These are phyloP conservation scores for Austroboletus novae-zelandiae DNA, from an alignment of 1,284 basidiomycete genomes.

Conservation along the genomic window DNA sequence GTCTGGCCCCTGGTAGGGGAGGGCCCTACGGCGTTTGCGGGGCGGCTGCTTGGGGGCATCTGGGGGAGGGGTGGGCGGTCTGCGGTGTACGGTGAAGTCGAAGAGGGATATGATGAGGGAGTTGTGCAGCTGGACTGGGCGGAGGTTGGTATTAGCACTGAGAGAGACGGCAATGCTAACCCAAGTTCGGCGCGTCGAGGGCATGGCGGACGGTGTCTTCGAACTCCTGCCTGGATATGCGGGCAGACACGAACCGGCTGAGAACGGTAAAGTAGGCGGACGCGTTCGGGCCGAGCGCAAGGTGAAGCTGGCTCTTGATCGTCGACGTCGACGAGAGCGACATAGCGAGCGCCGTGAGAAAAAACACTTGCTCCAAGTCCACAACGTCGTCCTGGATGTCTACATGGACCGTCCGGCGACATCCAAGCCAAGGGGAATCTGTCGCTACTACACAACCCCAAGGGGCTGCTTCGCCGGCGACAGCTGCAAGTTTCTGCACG, in stretches of 20 bases:
- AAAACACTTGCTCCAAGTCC: not conserved
- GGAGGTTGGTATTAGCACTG: conserved; percentile 7
- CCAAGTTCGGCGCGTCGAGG: conserved; percentile 60
- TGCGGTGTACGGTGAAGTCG: conserved; percentile 68
- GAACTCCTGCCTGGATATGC: conserved; percentile 70
- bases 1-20: conserved; percentile 68
- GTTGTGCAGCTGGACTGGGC: conserved; percentile 73
- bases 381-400: conserved; percentile 18
- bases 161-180: too few relatives aligned
- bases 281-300: conserved; percentile 60
- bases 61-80: conserved; percentile 60
- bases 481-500: conserved; percentile 73
- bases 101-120: conserved; percentile 78
- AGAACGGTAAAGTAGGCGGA: conserved; percentile 60
- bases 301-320: conserved; percentile 64
- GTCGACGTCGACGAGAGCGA: conserved; percentile 74
- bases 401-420: conserved; percentile 51
- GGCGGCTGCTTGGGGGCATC: conserved; percentile 60
- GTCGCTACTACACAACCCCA: conserved; percentile 55
- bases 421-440: conserved; percentile 62
- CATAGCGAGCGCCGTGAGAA: conserved; percentile 42
- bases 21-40: conserved; percentile 65
- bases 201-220: conserved; percentile 65
- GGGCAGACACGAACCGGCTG: conserved; percentile 63
- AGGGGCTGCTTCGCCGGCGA: conserved; percentile 66